Base-by-base conservation (phyloP, 164 flowering plant species). In the Kalanchoe fedtschenkoi region DNA sequence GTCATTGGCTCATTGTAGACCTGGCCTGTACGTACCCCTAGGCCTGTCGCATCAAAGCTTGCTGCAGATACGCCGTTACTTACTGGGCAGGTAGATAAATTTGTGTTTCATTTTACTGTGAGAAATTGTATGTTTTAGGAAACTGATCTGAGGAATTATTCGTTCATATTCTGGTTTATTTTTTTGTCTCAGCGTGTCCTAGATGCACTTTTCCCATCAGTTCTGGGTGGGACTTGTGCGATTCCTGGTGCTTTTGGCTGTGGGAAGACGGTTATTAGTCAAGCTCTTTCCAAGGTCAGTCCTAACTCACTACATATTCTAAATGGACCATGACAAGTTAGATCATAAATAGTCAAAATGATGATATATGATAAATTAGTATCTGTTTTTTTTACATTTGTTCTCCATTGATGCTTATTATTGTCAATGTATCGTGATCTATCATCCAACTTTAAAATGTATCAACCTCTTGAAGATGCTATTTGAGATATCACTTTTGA, bases 241-340 rank as follows among this genome's bases (percentile, higher is more conserved):
- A 95, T 95, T 53, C 99, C 99, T 71, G 97, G 99, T 55, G 99
- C 99, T 44, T 95, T 95, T 86, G 97, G 97, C 39, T 95, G 99
- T 86, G 99, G 99, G 37, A 95, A 95, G 76, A 95, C 99, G 13
- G 99, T 95, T 60, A 95, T 95, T 68, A 95, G 99, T 80, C 99
- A 91, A 77, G 97, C 97, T 65, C 97, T 95, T 73, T 95, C 99
- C 43, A 95, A 95, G 96, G 99, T 91, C 70, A 61, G 30, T 34
- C 64, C 65, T 51, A n/a, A 37, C 11, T 43, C 22, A 5, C 19
- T 21, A 43, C 51, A 43, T 43, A 43, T 11, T 43, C 22, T 21
- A 8, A 37, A 15, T 37, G 39, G 39, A 37, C 39, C 51, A n/a
- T n/a, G 9, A 5, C 51, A 43, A 43, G 51, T n/a, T 14, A 14